phyloP scores from a whole-genome alignment of 2,329 filamentous ascomycete genomes.

The Pseudocercospora eumusae region DNA sequence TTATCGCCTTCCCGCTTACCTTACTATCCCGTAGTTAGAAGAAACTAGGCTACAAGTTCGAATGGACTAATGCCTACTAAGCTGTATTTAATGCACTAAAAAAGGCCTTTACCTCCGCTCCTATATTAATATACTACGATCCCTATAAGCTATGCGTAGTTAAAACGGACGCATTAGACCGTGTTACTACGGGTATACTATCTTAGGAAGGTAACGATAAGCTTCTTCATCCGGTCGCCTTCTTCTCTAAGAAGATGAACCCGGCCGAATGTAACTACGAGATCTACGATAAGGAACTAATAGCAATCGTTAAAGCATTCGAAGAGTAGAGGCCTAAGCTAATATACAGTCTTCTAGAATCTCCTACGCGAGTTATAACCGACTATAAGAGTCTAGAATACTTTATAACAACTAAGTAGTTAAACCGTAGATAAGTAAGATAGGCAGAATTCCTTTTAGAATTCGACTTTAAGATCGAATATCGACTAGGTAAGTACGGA shows the following conservation, averaged over 20 bases:
- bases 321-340: too few species aligned
- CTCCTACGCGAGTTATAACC: conserved; percentile 35
- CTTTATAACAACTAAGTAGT: too few species aligned
- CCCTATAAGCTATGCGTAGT: not conserved
- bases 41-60: too few species aligned
- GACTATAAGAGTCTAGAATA: too few species aligned
- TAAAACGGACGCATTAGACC: conserved; percentile 6
- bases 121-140: conserved; percentile 4
- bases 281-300: conserved; percentile 42
- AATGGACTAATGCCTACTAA: not conserved
- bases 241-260: conserved; percentile 31
- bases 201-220: not conserved
- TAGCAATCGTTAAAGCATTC: conserved; percentile 24
- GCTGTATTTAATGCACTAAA: not conserved
- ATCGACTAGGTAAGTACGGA: conserved; percentile 13
- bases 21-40: too few species aligned
- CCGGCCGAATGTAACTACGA: conserved; percentile 33
- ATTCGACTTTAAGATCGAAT: conserved; percentile 23
- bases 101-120: not conserved
- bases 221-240: conserved; percentile 26
- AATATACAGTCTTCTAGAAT: conserved; percentile 33
- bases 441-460: conserved; percentile 20
- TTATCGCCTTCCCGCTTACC: too few species aligned
- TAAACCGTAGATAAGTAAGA: conserved; percentile 33
- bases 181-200: not conserved